phyloP scores from a whole-genome alignment of 768 basidiomycete genomes.

The Leccinum sublutescens region DNA sequence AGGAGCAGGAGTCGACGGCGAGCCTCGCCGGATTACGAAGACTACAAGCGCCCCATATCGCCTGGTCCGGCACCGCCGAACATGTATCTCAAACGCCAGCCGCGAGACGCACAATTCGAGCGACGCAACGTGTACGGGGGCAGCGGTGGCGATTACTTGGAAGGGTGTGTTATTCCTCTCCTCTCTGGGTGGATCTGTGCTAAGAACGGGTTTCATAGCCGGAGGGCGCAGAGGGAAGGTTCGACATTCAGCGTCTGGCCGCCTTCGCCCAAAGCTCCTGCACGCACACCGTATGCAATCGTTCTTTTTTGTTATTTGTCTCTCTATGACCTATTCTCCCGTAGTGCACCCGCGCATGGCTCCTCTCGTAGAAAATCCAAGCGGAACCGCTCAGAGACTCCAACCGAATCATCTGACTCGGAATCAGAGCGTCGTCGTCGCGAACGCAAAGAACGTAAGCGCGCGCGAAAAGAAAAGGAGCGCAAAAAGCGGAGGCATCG shows the following conservation, averaged over 20 bases:
- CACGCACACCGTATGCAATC: conserved; percentile 51
- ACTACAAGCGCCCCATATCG: conserved; percentile 49
- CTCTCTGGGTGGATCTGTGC: not conserved
- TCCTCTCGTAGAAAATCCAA: conserved; percentile 57
- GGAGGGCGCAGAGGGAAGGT: conserved; percentile 62
- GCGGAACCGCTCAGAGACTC: conserved; percentile 47
- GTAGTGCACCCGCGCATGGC: conserved; percentile 57
- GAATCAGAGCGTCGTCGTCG: conserved; percentile 60
- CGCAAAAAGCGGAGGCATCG: conserved; percentile 37
- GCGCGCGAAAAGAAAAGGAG: conserved; percentile 48
- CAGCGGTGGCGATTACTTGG: conserved; percentile 53
- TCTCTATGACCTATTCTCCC: not conserved
- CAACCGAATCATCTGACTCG: conserved; percentile 45
- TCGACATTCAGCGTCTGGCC: conserved; percentile 74
- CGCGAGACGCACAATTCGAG: conserved; percentile 11
- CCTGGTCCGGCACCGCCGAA: conserved; percentile 42
- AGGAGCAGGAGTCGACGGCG: conserved; percentile 34
- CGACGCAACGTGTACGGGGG: conserved; percentile 33
- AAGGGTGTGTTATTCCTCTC: conserved; percentile 48
- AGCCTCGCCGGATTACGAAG: conserved; percentile 59
- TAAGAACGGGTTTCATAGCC: conserved; percentile 42
- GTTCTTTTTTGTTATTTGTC: not conserved
- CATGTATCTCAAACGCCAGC: conserved; percentile 51
- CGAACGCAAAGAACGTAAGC: conserved; percentile 61
- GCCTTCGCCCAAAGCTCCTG: conserved; percentile 68